Evolutionary conservation across 2,329 filamentous ascomycete species (phyloP).

Genomic region (Emericellopsis atlantica): DNA sequence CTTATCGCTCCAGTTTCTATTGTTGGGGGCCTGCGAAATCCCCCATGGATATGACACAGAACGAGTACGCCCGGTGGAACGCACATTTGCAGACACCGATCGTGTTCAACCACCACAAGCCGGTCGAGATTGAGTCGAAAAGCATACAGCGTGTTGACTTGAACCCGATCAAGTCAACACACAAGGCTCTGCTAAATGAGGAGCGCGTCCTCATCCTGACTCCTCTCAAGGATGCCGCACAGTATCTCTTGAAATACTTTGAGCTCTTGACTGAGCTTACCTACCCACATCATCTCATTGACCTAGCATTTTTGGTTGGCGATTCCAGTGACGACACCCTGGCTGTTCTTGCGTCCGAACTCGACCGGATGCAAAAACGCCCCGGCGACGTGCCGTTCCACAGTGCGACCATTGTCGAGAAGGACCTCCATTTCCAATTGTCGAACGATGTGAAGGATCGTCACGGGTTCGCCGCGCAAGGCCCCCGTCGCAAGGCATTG

Average conservation of each 20-base stretch:
- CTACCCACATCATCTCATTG: slow-evolving; percentile 91
- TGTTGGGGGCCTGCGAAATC: slow-evolving; percentile 92
- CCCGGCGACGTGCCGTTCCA: slow-evolving; percentile 73
- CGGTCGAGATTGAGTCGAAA: slow-evolving; percentile 70
- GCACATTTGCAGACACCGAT: slow-evolving; percentile 84
- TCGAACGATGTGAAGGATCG: slow-evolving; percentile 71
- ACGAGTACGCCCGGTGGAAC: slow-evolving; percentile 85
- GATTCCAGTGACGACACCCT: slow-evolving; percentile 88
- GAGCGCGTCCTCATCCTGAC: slow-evolving; percentile 88
- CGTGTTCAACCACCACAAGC: slow-evolving; percentile 88
- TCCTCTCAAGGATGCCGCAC: slow-evolving; percentile 78
- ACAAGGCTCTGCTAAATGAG: slow-evolving; percentile 64
- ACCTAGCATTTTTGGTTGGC: slow-evolving; percentile 86
- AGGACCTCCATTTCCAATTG: slow-evolving; percentile 72
- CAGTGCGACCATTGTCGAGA: slow-evolving; percentile 75
- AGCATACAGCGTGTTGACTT: slow-evolving; percentile 73
- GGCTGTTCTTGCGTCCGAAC: slow-evolving; percentile 70
- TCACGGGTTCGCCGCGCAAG: slow-evolving; percentile 80
- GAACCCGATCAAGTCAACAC: slow-evolving; percentile 72
- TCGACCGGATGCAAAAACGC: slow-evolving; percentile 77
- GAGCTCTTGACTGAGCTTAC: slow-evolving; percentile 81
- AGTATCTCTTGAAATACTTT: slow-evolving; percentile 79
- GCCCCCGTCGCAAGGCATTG: slow-evolving; percentile 80
- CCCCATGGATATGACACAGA: slow-evolving; percentile 89
- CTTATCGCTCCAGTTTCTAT: slow-evolving; percentile 59